Conservation (phyloP, 1,284 basidiomycete genomes). For the Melanopsichium pennsylvanicum region DNA sequence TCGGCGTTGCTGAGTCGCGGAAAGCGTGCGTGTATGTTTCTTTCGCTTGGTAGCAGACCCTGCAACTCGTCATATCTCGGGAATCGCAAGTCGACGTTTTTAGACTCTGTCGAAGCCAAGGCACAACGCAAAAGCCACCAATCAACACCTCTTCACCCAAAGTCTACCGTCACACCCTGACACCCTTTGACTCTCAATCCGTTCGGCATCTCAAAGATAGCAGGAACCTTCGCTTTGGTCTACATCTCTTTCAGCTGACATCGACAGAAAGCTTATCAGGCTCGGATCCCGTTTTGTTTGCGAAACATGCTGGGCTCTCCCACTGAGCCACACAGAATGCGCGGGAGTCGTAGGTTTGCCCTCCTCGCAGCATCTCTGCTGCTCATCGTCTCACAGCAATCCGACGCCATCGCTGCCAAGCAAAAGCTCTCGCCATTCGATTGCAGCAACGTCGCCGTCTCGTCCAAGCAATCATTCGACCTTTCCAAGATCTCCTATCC, state of each 20-base stretch:
- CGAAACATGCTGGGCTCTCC: constrained; percentile 8
- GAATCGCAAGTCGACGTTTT: neutral
- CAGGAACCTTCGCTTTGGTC: too few relatives aligned
- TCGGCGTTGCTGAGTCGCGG: too few relatives aligned
- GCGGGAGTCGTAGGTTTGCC: neutral
- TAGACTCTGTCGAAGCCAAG: neutral
- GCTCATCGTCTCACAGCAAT: constrained; percentile 6
- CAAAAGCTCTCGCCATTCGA: constrained; percentile 43
- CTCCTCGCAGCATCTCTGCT: constrained; percentile 16
- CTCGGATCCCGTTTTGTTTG: too few relatives aligned
- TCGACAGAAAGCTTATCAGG: too few relatives aligned
- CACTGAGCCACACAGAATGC: constrained; percentile 1
- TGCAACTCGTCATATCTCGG: too few relatives aligned
- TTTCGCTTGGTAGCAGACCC: too few relatives aligned
- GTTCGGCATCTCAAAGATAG: too few relatives aligned
- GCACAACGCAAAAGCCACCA: constrained; percentile 1
- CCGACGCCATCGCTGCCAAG: constrained; percentile 12
- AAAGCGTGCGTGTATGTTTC: neutral
- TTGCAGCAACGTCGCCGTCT: constrained; percentile 34
- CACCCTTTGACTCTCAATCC: too few relatives aligned
- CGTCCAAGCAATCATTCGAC: constrained; percentile 35
- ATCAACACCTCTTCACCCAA: neutral
- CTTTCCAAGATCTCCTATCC: constrained; percentile 44
- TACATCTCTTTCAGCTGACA: too few relatives aligned
- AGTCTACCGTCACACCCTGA: neutral